A percentile compares a stretch with the other conserved stretches of the same genome.
Evolutionary conservation across 768 basidiomycete species (phyloP).

Genomic region (Kwoniella europaea): DNA sequence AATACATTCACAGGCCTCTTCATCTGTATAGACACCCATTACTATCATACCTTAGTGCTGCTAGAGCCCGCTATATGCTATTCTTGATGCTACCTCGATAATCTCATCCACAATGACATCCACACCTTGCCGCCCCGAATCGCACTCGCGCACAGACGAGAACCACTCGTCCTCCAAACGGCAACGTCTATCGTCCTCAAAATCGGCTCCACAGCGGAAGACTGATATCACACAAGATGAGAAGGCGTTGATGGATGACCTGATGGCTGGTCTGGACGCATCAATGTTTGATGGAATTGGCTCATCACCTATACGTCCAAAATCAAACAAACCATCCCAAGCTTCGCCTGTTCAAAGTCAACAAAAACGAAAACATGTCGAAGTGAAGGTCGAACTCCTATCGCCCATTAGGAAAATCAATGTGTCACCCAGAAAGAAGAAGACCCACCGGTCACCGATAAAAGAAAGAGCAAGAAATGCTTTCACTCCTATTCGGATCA

Average conservation of each 20-base stretch:
- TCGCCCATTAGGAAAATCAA: not conserved
- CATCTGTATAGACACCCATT: not conserved
- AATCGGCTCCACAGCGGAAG: not conserved
- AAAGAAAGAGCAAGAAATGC: not conserved
- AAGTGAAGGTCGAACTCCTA: slow-evolving; percentile 13
- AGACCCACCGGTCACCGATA: slow-evolving; percentile 1
- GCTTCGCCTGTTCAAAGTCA: slow-evolving; percentile 17
- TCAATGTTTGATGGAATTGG: slow-evolving; percentile 62
- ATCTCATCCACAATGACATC: slow-evolving; percentile 2
- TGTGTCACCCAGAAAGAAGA: slow-evolving; percentile 1
- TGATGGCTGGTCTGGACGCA: slow-evolving; percentile 67
- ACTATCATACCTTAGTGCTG: not conserved
- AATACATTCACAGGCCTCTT: not conserved
- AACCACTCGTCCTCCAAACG: slow-evolving; percentile 14
- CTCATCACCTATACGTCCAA: slow-evolving; percentile 53
- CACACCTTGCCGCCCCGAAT: slow-evolving; percentile 4
- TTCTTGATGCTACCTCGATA: not conserved
- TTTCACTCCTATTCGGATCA: slow-evolving; percentile 11
- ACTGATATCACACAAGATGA: slow-evolving; percentile 61
- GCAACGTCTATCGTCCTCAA: slow-evolving; percentile 3
- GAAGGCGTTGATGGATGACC: slow-evolving; percentile 65
- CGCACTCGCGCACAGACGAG: slow-evolving; percentile 10
- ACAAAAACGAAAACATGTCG: slow-evolving; percentile 13
- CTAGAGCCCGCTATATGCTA: not conserved
- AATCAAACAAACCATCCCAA: slow-evolving; percentile 10